phyloP scores from a whole-genome alignment of 2,329 filamentous ascomycete genomes.

The Aspergillus neotritici region DNA sequence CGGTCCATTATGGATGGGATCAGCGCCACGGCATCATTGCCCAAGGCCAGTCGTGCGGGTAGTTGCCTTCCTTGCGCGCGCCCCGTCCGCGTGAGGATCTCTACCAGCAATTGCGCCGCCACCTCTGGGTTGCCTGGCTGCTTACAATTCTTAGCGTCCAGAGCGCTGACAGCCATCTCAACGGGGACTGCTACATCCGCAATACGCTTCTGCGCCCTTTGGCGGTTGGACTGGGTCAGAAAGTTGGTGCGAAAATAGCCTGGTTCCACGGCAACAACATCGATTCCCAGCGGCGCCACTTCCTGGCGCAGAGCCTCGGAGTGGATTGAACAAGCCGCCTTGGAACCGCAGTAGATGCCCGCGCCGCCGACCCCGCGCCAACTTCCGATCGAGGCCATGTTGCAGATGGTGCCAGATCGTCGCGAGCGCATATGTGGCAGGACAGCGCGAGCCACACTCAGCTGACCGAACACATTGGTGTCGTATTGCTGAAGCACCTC shows the following conservation, averaged over 20 bases:
- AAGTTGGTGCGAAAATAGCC: conserved; percentile 16
- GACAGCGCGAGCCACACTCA: conserved; percentile 32
- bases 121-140: conserved; percentile 9
- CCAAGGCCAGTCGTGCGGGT: conserved; percentile 2
- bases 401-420: conserved; percentile 34
- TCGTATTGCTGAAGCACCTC: neutral
- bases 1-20: conserved; percentile 3
- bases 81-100: conserved; percentile 10
- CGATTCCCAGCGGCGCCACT: conserved; percentile 12
- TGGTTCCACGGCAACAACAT: conserved; percentile 13
- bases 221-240: conserved; percentile 4
- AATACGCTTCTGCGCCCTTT: neutral
- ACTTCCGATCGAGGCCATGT: conserved; percentile 12
- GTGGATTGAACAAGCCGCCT: conserved; percentile 19
- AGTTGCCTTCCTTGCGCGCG: conserved; percentile 1
- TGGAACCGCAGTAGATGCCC: neutral
- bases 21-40: conserved; percentile 1
- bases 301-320: conserved; percentile 5
- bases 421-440: conserved; percentile 34
- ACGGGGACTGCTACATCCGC: neutral
- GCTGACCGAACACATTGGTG: conserved; percentile 36
- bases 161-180: neutral
- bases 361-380: neutral
- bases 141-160: conserved; percentile 1
- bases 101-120: conserved; percentile 8